These are phyloP conservation scores for Yamadazyma olivae DNA, from an alignment of 805 yeast genomes.

Conservation along the genomic window DNA sequence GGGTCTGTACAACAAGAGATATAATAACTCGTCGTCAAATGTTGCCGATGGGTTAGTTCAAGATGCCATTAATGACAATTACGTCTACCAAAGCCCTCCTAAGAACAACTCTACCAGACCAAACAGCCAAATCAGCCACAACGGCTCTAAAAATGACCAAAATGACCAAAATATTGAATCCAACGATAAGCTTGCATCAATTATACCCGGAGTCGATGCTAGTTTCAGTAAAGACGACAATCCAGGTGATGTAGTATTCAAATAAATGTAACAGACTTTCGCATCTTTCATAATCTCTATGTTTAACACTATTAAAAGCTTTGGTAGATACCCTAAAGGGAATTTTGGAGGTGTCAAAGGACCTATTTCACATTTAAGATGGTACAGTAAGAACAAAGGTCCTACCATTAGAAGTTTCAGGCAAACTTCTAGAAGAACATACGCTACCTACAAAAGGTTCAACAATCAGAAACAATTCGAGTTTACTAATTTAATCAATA, in stretches of 20 bases:
- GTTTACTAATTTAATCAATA: constrained; percentile 16
- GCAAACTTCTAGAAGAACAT: too few species aligned
- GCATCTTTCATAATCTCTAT: too few species aligned
- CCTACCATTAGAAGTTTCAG: too few species aligned
- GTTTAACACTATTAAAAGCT: neutral
- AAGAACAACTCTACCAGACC: neutral
- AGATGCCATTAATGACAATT: constrained; percentile 31
- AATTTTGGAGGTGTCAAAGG: too few species aligned
- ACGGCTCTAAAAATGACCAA: neutral
- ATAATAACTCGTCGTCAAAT: constrained; percentile 5
- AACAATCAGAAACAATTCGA: neutral
- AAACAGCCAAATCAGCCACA: neutral
- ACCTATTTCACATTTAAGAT: too few species aligned
- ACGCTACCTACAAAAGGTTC: constrained; percentile 40
- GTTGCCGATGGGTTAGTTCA: constrained; percentile 4
- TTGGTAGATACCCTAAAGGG: too few species aligned
- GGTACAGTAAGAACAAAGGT: too few species aligned
- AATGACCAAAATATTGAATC: too few species aligned
- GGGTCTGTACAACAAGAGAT: neutral
- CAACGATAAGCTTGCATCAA: too few species aligned
- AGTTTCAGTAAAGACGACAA: constrained; percentile 15
- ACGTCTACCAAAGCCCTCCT: constrained; percentile 17
- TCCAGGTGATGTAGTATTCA: constrained; percentile 12
- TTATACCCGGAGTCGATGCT: too few species aligned
- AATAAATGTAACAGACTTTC: constrained; percentile 6